Evolutionary conservation across 1,284 basidiomycete genomes (phyloP).

Genomic region (Mycosarcoma mackinlayi): DNA sequence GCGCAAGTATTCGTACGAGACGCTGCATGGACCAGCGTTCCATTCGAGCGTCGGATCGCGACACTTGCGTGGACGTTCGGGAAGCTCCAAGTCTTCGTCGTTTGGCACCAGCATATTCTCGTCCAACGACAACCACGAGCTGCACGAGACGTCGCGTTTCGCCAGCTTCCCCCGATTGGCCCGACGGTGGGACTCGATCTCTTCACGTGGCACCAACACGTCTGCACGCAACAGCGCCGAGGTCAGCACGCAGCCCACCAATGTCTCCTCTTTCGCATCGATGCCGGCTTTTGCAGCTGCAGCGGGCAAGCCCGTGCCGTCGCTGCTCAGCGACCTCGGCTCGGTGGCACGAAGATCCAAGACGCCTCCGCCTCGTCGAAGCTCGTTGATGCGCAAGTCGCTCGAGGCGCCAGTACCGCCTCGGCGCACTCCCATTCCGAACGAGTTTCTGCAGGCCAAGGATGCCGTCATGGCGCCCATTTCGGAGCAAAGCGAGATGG

Average conservation of each 20-base stretch:
- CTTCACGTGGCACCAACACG: conserved; percentile 33
- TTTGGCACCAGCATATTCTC: conserved; percentile 40
- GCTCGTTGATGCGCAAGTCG: conserved; percentile 31
- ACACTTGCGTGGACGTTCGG: conserved; percentile 35
- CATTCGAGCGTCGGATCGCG: conserved; percentile 26
- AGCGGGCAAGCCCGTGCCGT: conserved; percentile 15
- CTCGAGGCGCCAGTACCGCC: conserved; percentile 13
- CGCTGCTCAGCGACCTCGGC: conserved; percentile 2
- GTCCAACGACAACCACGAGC: conserved; percentile 20
- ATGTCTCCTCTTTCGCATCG: conserved; percentile 1
- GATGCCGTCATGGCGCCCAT: conserved; percentile 38
- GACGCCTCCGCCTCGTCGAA: conserved; percentile 36
- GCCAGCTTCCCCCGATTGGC: conserved; percentile 19
- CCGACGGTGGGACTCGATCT: conserved; percentile 48
- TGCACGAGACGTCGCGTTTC: conserved; percentile 26
- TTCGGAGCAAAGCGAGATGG: conserved; percentile 43
- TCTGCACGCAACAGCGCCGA: conserved; percentile 38
- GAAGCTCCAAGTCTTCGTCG: conserved; percentile 41
- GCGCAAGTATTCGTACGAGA: conserved; percentile 38
- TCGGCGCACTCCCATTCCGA: conserved; percentile 14
- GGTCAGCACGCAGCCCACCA: conserved; percentile 8
- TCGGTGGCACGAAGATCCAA: neutral
- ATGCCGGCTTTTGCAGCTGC: conserved; percentile 7
- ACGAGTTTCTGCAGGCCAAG: conserved; percentile 22
- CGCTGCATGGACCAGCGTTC: conserved; percentile 20